Evolutionary conservation across 495 filamentous ascomycete genomes (phyloP).

Genomic region (Amphirosellinia nigrospora): DNA sequence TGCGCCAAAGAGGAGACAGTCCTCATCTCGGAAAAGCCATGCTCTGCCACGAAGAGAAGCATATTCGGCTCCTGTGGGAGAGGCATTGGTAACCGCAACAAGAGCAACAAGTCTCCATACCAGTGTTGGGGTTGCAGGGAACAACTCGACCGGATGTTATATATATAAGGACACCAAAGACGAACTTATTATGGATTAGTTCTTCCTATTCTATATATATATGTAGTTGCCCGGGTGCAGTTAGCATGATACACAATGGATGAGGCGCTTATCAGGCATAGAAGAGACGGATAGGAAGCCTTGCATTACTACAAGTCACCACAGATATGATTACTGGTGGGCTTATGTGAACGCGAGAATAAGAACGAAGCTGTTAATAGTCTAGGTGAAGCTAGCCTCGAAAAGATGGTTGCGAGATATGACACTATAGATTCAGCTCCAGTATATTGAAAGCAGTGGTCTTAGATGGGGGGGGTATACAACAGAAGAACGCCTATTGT

Average conservation of each 20-base stretch:
- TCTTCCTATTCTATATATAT: background rate
- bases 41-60: conserved; percentile 41
- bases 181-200: background rate
- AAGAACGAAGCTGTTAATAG: background rate
- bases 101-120: conserved; percentile 38
- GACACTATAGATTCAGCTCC: background rate
- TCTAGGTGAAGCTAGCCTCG: background rate
- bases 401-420: background rate
- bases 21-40: conserved; percentile 51
- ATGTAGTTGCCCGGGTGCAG: background rate
- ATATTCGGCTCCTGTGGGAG: conserved; percentile 48
- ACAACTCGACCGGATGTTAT: conserved; percentile 24
- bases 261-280: background rate
- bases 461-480: background rate
- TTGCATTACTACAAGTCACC: background rate
- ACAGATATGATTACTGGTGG: background rate
- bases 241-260: background rate
- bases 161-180: conserved; percentile 9
- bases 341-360: background rate
- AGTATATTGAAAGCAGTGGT: background rate
- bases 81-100: conserved; percentile 37
- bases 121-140: conserved; percentile 52
- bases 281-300: background rate
- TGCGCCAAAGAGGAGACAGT: conserved; percentile 49
- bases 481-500: background rate